Conservation (phyloP, 441 rosid species). For the Adansonia madagascariensis region DNA sequence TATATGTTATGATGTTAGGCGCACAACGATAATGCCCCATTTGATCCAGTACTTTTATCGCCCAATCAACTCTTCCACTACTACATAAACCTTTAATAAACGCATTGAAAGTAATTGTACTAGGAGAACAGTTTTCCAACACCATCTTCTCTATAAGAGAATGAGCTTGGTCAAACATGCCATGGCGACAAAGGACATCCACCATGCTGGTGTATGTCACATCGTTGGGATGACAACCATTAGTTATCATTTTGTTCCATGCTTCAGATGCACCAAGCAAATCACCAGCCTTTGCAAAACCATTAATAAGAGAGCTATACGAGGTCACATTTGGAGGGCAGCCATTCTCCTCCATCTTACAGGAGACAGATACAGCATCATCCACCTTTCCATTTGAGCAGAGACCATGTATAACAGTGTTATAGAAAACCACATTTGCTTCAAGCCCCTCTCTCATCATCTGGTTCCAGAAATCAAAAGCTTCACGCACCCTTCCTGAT, state of each 20-base stretch:
- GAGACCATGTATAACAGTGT: constrained; percentile 68
- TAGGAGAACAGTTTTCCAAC: constrained; percentile 62
- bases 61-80: constrained; percentile 65
- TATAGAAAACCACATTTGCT: constrained; percentile 69
- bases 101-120: constrained; percentile 62
- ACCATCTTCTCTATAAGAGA: constrained; percentile 65
- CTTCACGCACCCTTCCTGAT: constrained; percentile 54
- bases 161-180: constrained; percentile 64
- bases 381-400: constrained; percentile 53
- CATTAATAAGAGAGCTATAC: constrained; percentile 69
- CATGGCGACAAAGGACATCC: constrained; percentile 66
- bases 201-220: constrained; percentile 87
- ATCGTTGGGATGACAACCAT: constrained; percentile 70
- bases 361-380: constrained; percentile 55
- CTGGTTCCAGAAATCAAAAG: constrained; percentile 59
- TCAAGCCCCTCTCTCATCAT: constrained; percentile 54
- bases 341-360: constrained; percentile 61
- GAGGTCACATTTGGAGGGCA: constrained; percentile 60
- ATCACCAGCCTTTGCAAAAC: constrained; percentile 70
- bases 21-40: constrained; percentile 59
- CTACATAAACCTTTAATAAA: constrained; percentile 73
- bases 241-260: constrained; percentile 82
- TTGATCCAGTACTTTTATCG: constrained; percentile 49
- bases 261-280: constrained; percentile 61
- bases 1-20: constrained; percentile 70